Evolutionary conservation across 108 stramenopile genomes (phyloP), one percentile per base, ranked within the genome.

Genomic region (Nannochloropsis salina): DNA sequence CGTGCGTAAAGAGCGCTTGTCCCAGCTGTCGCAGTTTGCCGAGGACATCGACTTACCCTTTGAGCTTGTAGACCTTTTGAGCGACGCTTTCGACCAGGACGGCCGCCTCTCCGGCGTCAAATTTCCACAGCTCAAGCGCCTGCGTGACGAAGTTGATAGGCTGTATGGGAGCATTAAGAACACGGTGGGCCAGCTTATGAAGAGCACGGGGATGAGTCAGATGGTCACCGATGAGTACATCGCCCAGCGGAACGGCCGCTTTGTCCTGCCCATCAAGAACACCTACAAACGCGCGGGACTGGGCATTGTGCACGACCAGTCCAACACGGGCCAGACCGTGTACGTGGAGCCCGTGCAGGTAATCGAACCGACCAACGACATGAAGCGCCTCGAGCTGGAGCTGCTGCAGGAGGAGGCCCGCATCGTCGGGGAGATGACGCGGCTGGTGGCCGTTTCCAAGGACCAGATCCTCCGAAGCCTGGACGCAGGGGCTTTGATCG

Each of bases 301-400:
- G 74, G 97, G 96, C 5, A 95, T 97, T 79, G 95, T 96, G 11
- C 97, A 96, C 87, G 96, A 95, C 86, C 92, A 92, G 9, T 92
- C 92, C 44, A 89, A 95, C 12, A 94, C 94, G 41, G 97, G 95
- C n/a, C 93, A 93, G 86, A 97, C 97, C 18, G 91, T 94, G 15
- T 97, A 95, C 86, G 95, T 97, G 31, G 97, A 97, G 90, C 97
- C 96, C 12, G 90, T 90, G n/a, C 93, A 94, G 82, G 85, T 83
- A 43, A 93, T 96, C 18, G 94, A 93, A 42, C 94, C 94, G 8
- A 96, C 96, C 80, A 97, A 97, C 86, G 96, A 96, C 85, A 83
- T 96, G 81, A 90, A 93, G 20, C 92, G 93, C 83, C 90, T 90
- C 31, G 93, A 93, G 88, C 89, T 88, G 42, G 93, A 93, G 80